Base-by-base conservation (phyloP, 2,329 filamentous ascomycete species). In the Ophiocordyceps robertsii region DNA sequence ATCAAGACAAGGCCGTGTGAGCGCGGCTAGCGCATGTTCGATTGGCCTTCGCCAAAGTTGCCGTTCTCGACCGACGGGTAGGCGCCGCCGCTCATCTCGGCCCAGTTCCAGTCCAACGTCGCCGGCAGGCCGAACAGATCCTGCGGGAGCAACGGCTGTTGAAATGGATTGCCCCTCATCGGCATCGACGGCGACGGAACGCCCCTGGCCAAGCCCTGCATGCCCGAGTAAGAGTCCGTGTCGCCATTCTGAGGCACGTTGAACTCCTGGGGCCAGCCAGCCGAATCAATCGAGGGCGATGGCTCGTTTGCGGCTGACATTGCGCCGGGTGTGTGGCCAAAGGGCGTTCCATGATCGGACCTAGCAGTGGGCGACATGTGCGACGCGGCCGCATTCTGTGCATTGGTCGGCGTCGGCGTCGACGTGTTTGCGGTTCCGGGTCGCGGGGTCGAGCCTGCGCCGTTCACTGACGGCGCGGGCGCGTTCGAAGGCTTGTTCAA, bases 51-150 rank as follows among this genome's bases (percentile, higher is more conserved):
- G 6, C 60, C 63, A 53, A 69, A 72, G 45, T 69, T 72, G 6
- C 76, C 76, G 48, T 80, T 81, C 54, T 81, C 77, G 35, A 80
- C 77, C 24, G 71, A 71, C 11, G 77, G 75, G 51, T 80, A 80
- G 3, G 70, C 68, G 10, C 75, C 77, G n/a, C 76, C 75, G 29
- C 73, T 79, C 69, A 81, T 78, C 58, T 80, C 77, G 2, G 76
- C 75, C 74, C 76, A 81, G 55, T 75, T 87, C 88, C 89, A 95
- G 57, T 96, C 90, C 19, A 96, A 72, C 3, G 86, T 93, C 81
- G 95, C 94, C 1, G 90, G 89, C 76, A 96, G 81, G 59, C 90
- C 84, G 79, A 92, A 98, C 24, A 96, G 64, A 62, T 96, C 92
- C 53, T 90, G 87, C 5, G 92, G 90, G 19, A 96, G 77, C 54